Evolutionary conservation across 208 protist genomes (phyloP), one percentile per base, ranked within the genome.

Genomic region (Trypanosoma scelopori): DNA sequence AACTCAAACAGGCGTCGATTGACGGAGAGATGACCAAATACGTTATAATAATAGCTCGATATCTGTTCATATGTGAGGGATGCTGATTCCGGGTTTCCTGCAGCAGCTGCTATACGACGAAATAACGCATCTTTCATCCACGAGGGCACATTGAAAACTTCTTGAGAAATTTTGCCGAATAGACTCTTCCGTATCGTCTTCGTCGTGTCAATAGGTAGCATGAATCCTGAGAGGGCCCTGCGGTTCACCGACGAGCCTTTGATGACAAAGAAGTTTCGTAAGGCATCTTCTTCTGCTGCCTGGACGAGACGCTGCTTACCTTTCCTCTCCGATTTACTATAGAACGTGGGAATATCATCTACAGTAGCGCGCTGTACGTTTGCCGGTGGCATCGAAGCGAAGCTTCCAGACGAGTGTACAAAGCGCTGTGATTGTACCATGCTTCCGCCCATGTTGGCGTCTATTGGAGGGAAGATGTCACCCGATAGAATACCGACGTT

Each of bases 91-190:
- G 70, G 12, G 13, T 65, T 49, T 27, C 70, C 69, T 15, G 63
- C 53, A 39, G 65, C 50, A 22, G 53, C 28, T 15, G 74, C 48
- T 51, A 91, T 91, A 52, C 78, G 70, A 51, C 85, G 71, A 76
- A 90, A 94, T 23, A 94, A 70, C 35, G 77, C 63, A 48, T 94
- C 84, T 62, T 91, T 92, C 60, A 85, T 68, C 85, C 89, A 94
- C 23, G 85, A 74, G 2, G 89, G 89, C 5, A 94, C 71, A 60
- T 82, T 84, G 74, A 94, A 91, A 50, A 92, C 85, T 35, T 82
- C 15, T 58, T 81, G 76, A 80, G 81, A 68, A 87, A 82, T 41
- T 81, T 79, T 61, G 58, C 83, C 63, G 89, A 91, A 65, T 73
- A 64, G 51, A 60, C 74, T 71, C 77, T 85, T 58, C 58, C 68